Evolutionary conservation across 192 early-diverging fungal species (phyloP).

Genomic region (Martensiomyces pterosporus): DNA sequence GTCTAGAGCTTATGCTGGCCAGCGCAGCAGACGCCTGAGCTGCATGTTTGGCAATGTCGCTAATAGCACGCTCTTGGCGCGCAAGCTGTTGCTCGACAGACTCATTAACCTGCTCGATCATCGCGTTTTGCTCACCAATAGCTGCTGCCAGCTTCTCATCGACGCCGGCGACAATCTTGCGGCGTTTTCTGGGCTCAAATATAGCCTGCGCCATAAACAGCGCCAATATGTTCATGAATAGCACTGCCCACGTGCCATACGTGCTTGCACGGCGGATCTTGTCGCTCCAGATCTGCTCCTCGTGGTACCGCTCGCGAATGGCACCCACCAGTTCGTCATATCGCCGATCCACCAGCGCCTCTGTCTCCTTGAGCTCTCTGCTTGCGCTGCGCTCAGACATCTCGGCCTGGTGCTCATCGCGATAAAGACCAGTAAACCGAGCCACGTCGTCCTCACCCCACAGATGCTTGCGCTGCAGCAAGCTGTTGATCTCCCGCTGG

Average conservation of each 20-base stretch:
- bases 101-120: not conserved
- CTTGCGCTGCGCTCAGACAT: conserved; percentile 46
- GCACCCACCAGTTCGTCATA: conserved; percentile 60
- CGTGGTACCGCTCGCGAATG: conserved; percentile 77
- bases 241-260: conserved; percentile 72
- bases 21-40: conserved; percentile 15
- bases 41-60: conserved; percentile 16
- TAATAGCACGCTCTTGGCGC: conserved; percentile 11
- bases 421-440: conserved; percentile 72
- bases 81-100: conserved; percentile 6
- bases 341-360: conserved; percentile 59
- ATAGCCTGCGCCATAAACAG: conserved; percentile 68
- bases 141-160: conserved; percentile 55
- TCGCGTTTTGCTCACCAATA: conserved; percentile 46
- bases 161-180: conserved; percentile 62
- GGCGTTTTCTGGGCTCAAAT: conserved; percentile 68
- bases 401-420: conserved; percentile 64
- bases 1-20: conserved; percentile 12
- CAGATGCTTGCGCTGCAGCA: conserved; percentile 71
- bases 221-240: conserved; percentile 61
- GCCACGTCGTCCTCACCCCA: conserved; percentile 73
- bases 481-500: conserved; percentile 72
- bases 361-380: conserved; percentile 51
- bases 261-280: conserved; percentile 75
- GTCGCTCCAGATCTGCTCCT: conserved; percentile 83